These are phyloP conservation scores for Arthrobotrys megalospora DNA, from an alignment of 2,329 filamentous ascomycete genomes.

Conservation along the genomic window DNA sequence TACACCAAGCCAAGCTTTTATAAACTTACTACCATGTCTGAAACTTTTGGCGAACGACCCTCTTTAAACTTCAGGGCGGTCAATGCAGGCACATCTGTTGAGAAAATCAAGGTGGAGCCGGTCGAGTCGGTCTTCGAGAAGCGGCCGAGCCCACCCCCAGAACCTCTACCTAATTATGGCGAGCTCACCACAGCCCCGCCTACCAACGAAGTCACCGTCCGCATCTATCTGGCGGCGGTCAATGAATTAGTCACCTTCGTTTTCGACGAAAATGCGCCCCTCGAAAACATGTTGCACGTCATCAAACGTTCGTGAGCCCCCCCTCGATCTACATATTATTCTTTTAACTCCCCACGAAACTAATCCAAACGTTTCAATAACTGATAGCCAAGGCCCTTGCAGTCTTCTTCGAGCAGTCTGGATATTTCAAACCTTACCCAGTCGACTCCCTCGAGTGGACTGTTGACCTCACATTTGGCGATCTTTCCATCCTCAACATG, in stretches of 20 bases:
- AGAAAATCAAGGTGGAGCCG: background rate
- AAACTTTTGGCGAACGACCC: background rate
- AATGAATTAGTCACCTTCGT: background rate
- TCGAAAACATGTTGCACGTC: slow-evolving; percentile 4
- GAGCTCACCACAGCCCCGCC: background rate
- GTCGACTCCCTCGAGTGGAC: slow-evolving; percentile 4
- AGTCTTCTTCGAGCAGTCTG: slow-evolving; percentile 2
- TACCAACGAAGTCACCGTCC: background rate
- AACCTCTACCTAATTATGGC: background rate
- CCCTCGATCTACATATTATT: background rate
- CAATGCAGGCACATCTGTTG: background rate
- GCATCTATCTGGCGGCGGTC: background rate
- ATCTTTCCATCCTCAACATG: slow-evolving; percentile 41
- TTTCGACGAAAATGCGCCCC: background rate
- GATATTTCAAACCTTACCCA: slow-evolving; percentile 13
- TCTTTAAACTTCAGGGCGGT: background rate
- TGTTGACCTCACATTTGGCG: slow-evolving; percentile 26
- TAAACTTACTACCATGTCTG: background rate
- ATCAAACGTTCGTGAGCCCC: slow-evolving; percentile 26
- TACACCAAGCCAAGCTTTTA: no score
- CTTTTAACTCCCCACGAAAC: background rate
- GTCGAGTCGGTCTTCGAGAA: background rate
- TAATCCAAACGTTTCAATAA: background rate
- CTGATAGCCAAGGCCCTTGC: slow-evolving; percentile 11
- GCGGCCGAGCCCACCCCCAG: background rate